phyloP scores from a whole-genome alignment of 345 rosid genomes.

The Gossypium rotundifolium region DNA sequence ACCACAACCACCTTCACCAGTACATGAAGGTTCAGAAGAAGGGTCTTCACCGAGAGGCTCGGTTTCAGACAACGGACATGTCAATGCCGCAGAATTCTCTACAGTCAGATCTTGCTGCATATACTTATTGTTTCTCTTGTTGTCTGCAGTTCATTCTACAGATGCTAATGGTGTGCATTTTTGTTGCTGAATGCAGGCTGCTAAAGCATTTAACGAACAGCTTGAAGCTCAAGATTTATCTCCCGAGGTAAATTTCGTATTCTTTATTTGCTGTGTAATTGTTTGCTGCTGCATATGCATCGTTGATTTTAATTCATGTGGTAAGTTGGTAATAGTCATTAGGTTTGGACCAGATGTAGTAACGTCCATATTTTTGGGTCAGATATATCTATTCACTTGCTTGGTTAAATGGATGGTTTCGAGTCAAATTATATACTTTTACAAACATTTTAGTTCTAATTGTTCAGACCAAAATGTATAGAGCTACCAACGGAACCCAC shows the following conservation, averaged over 20 bases:
- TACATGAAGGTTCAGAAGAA: conserved; percentile 72
- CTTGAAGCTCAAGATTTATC: conserved; percentile 45
- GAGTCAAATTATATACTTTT: not conserved
- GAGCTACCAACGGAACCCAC: no score
- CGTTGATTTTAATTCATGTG: not conserved
- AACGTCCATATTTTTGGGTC: not conserved
- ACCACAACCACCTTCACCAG: conserved; percentile 75
- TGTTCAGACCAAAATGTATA: no score
- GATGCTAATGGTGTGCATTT: conserved; percentile 8
- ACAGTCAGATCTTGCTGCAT: conserved; percentile 32
- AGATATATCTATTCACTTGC: not conserved
- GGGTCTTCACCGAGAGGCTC: conserved; percentile 72
- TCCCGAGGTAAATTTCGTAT: conserved; percentile 37
- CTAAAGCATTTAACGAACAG: conserved; percentile 34
- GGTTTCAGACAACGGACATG: conserved; percentile 53
- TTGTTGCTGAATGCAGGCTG: conserved; percentile 33
- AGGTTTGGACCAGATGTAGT: not conserved
- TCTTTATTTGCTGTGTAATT: no score
- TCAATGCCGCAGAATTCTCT: conserved; percentile 39
- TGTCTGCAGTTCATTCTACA: not conserved
- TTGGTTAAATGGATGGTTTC: not conserved
- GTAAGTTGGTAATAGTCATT: not conserved
- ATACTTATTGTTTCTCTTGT: not conserved
- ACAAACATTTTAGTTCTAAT: not conserved
- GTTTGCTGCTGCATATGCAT: not conserved